phyloP scores from a whole-genome alignment of 441 rosid genomes.

The Capsella rubella region DNA sequence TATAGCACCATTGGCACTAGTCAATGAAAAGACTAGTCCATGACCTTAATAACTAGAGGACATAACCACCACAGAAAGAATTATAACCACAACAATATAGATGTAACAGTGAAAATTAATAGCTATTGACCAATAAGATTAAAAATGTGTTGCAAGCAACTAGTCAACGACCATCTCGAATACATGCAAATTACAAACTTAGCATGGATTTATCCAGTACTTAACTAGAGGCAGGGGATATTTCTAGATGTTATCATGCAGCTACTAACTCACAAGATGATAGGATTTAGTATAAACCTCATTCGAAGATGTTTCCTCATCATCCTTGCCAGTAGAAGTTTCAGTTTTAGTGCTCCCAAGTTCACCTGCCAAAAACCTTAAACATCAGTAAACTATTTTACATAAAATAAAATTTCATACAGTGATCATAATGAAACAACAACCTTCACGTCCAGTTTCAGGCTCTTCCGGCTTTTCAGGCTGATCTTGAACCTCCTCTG shows the following conservation, averaged over 20 bases:
- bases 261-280: conserved; percentile 6
- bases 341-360: conserved; percentile 28
- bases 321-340: conserved; percentile 31
- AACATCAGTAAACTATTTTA: conserved; percentile 22
- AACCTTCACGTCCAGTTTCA: conserved; percentile 50
- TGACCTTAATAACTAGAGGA: not conserved
- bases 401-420: not conserved
- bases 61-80: too few relatives aligned
- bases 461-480: conserved; percentile 15
- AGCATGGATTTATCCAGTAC: not conserved
- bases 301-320: conserved; percentile 35
- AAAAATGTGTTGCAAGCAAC: conserved; percentile 14
- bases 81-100: too few relatives aligned
- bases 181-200: not conserved
- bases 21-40: not conserved
- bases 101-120: not conserved
- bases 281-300: conserved; percentile 51
- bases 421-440: conserved; percentile 17
- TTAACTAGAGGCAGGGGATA: conserved; percentile 18
- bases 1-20: not conserved
- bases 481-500: conserved; percentile 32
- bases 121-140: not conserved
- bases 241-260: conserved; percentile 2
- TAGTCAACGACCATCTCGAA: not conserved
- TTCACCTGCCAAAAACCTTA: conserved; percentile 38